phyloP scores from a whole-genome alignment of 768 basidiomycete genomes.

The Sporobolomyces pararoseus region DNA sequence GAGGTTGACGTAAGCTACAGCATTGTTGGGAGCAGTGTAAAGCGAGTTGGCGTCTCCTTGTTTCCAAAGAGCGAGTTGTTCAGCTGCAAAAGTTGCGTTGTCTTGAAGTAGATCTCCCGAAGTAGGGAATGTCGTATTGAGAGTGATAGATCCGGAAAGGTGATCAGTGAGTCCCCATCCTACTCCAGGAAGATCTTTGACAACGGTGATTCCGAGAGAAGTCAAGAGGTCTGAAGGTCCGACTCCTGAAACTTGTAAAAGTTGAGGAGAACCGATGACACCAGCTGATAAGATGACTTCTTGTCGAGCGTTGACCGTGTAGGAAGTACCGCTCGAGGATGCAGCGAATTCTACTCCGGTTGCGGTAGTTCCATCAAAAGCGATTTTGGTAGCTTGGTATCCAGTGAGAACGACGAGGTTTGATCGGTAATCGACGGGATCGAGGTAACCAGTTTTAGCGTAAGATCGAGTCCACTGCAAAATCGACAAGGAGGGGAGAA shows the following conservation, averaged over 20 bases:
- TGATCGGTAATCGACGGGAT: conserved; percentile 43
- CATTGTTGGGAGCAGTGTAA: conserved; percentile 61
- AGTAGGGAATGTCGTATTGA: conserved; percentile 31
- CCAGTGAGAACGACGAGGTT: conserved; percentile 54
- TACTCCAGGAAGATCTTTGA: conserved; percentile 54
- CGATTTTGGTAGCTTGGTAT: conserved; percentile 51
- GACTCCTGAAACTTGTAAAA: conserved; percentile 54
- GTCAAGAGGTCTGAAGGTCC: conserved; percentile 50
- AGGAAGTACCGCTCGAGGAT: conserved; percentile 35
- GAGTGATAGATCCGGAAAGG: conserved; percentile 37
- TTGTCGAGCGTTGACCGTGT: conserved; percentile 50
- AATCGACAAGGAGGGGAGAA: too few relatives aligned
- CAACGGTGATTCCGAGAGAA: conserved; percentile 47
- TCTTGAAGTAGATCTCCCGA: conserved; percentile 38
- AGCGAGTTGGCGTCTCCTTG: conserved; percentile 35
- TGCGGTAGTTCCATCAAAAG: conserved; percentile 50
- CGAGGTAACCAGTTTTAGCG: conserved; percentile 51
- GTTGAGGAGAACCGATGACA: conserved; percentile 47
- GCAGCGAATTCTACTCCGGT: conserved; percentile 51
- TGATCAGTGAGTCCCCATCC: conserved; percentile 52
- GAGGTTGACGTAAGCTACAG: conserved; percentile 61
- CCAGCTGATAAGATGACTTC: conserved; percentile 53
- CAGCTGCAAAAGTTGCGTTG: conserved; percentile 36
- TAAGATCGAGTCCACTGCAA: conserved; percentile 51
- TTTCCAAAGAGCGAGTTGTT: conserved; percentile 40